Base-by-base conservation (phyloP, 495 filamentous ascomycete species). In the Tetracladium marchalianum region DNA sequence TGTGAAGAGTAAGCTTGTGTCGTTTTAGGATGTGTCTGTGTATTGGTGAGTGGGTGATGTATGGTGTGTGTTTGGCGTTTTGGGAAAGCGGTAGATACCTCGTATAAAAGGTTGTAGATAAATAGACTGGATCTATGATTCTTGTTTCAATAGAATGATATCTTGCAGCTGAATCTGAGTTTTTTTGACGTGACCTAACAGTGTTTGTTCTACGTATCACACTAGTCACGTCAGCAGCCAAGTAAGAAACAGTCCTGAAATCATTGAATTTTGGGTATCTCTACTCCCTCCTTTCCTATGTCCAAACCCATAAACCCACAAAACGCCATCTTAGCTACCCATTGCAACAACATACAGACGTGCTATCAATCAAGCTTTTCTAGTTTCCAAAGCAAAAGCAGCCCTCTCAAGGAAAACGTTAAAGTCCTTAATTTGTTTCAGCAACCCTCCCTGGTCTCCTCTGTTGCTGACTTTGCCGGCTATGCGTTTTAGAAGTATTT, bases 341-440 rank as follows among this genome's bases (percentile, higher is more conserved):
- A n/a, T n/a, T 27, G 22, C 22, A 27, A 27, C 7, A 27, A 3
- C 22, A 27, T 27, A 27, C 22, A 27, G 7, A 27, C 22, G 22
- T 27, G 45, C 2, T 6, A 38, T 47, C 22, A 10, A 16, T 52
- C 31, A 58, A 40, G 22, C 36, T 33, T 43, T 52, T 40, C 43
- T 51, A 11, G 40, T 24, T 56, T 78, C 73, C 36, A 78, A 58
- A 11, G 62, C 68, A 13, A 62, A 55, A 11, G 72, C 70, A 12
- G 71, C 61, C 32, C 73, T 62, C 54, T 77, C 74, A 35, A 78
- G 60, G 51, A 78, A 76, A 27, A 64, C 64, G 47, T 78, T 78
- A 49, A 77, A 76, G 24, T 73, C 70, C 49, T 62, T 71, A 50
- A 78, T 67, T 52, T 73, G 68, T 46, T 65, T 66, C 50, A 77